Evolutionary conservation across 2,329 filamentous ascomycete genomes (phyloP).

Genomic region (Calonectria crousiana): DNA sequence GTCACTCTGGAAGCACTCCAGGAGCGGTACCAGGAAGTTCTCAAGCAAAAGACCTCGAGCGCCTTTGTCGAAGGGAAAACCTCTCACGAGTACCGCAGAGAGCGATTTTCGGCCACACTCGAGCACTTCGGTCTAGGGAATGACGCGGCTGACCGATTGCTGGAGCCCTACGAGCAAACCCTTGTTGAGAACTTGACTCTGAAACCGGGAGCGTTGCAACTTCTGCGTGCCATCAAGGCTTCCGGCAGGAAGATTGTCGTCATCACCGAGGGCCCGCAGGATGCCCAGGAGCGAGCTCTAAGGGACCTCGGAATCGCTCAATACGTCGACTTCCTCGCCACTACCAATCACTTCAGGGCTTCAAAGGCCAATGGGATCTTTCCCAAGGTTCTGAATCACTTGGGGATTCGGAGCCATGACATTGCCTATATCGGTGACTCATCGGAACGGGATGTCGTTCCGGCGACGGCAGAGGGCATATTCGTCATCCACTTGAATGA

Average conservation of each 20-base stretch:
- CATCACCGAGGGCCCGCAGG: conserved; percentile 61
- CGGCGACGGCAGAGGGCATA: conserved; percentile 44
- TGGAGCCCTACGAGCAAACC: conserved; percentile 46
- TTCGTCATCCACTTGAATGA: conserved; percentile 44
- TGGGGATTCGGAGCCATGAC: conserved; percentile 39
- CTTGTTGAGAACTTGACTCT: conserved; percentile 46
- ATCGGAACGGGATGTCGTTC: conserved; percentile 44
- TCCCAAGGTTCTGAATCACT: conserved; percentile 40
- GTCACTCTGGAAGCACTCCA: conserved; percentile 29
- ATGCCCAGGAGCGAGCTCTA: conserved; percentile 59
- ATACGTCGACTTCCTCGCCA: conserved; percentile 48
- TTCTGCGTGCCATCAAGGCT: conserved; percentile 50
- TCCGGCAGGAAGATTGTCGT: conserved; percentile 55
- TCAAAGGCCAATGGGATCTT: conserved; percentile 47
- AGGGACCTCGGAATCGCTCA: conserved; percentile 36
- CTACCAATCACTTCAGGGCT: conserved; percentile 46
- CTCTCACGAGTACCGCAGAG: conserved; percentile 56
- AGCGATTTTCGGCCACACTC: conserved; percentile 52
- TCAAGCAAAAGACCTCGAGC: conserved; percentile 48
- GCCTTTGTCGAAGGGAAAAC: conserved; percentile 59
- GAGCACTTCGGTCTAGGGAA: conserved; percentile 38
- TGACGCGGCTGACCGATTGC: conserved; percentile 36
- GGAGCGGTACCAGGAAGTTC: conserved; percentile 48
- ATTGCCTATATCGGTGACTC: conserved; percentile 48
- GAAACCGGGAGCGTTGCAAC: conserved; percentile 51